Evolutionary conservation across 257 asterid species (phyloP), one percentile per base, ranked within the genome.

Genomic region (Cinchona pubescens): DNA sequence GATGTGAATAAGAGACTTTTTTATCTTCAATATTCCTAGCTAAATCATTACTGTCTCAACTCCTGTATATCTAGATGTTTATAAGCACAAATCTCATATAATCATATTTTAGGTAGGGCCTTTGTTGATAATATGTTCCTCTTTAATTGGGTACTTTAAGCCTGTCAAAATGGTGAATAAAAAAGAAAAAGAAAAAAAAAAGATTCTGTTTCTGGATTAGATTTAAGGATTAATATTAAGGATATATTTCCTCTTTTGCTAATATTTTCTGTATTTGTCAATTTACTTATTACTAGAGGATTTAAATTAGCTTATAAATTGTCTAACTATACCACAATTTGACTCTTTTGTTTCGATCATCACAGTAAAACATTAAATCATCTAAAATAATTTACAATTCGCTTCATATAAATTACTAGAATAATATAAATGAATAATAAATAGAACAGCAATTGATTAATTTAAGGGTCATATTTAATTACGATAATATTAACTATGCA

Each of bases 21-120:
- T 67, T 45, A 10, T 42, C 58, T 13, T 68, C n/a, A 29, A 14
- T 27, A 15, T 18, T 46, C 60, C 60, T 29, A 16, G 60, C 30
- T 38, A 19, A 18, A 75, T 75, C 61, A 67, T 66, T 51, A 13
- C 65, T 59, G 65, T 29, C 65, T 29, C 65, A 13, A 61, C 5
- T 19, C 70, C 29, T 51, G 5, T 27, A 14, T n/a, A 38, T 6
- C 3, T 38, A 40, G 8, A 1, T 18, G 48, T 29, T 60, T 29
- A n/a, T 73, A 15, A 38, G n/a, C n/a, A n/a, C n/a, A n/a, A n/a
- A n/a, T n/a, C n/a, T 21, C 59, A 42, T 34, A n/a, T 16, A 38
- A 59, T 73, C 18, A n/a, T 37, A 3, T 73, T n/a, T 25, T 59
- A 3, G 18, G 64, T 59, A 59, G 64, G 64, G 12, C 64, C 64